Percentiles rank a stretch among this genome's conserved stretches.
Conservation (phyloP, 116 monocot species). For the Cymodocea nodosa region DNA sequence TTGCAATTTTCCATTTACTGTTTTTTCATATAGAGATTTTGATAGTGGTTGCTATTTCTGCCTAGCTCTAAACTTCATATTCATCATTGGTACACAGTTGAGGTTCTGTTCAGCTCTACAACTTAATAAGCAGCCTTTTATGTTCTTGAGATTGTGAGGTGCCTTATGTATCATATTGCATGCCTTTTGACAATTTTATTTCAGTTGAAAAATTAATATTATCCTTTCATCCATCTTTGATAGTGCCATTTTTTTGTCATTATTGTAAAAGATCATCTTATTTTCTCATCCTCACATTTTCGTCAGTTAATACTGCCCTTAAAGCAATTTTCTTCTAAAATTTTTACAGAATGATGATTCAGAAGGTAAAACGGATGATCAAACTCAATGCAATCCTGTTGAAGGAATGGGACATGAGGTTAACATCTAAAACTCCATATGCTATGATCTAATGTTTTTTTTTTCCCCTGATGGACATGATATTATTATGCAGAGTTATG, state of each 20-base stretch:
- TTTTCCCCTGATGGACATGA: background rate
- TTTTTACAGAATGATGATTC: slow-evolving; percentile 3
- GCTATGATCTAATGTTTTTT: background rate
- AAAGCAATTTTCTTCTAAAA: background rate
- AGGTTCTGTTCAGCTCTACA: no score
- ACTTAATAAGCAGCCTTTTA: no score
- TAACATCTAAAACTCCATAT: background rate
- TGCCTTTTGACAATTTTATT: no score
- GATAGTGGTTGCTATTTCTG: no score
- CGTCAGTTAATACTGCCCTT: background rate
- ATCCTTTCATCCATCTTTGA: background rate
- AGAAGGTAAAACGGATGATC: background rate
- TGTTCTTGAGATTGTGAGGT: no score
- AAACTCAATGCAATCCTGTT: background rate
- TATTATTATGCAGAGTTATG: slow-evolving; percentile 1
- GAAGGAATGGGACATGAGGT: slow-evolving; percentile 2
- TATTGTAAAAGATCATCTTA: background rate
- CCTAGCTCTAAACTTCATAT: no score
- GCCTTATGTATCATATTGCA: no score
- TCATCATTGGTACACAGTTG: no score
- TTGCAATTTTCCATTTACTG: no score
- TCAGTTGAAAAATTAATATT: background rate
- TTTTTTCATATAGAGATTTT: no score
- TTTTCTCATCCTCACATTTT: background rate
- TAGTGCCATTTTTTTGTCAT: background rate